Base-by-base conservation (phyloP, 306 rosid species). In the Acacia crassicarpa region DNA sequence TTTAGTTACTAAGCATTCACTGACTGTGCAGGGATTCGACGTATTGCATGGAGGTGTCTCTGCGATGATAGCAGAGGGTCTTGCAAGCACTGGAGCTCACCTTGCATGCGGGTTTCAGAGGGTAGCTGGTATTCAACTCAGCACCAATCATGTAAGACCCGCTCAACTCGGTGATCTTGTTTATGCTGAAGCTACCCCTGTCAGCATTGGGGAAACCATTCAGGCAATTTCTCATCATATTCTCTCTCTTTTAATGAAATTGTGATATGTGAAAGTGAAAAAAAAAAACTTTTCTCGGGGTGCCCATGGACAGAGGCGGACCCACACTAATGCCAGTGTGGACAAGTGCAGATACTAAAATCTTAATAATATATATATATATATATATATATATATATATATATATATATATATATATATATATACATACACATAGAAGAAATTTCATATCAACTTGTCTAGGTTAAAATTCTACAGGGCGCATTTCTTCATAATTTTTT, bases 1-100 rank as follows among this genome's bases (percentile, higher is more conserved):
- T 23, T 61, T 61, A 16, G 5, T 41, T 10, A n/a, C 4, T 53
- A 27, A 72, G 40, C 1, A 46, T 49, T 38, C 6, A 25, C 61
- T 0, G 8, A 20, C 40, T 48, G 30, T 59, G 23, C 85, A 91
- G 96, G 90, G 90, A 9, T 91, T 91, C 74, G 87, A 83, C 81
- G 93, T 91, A 74, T 46, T 91, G 33, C 96, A 91, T 82, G 96
- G 96, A 23, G 96, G 94, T 2, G 88, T 88, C 2, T 90, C 93
- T 27, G 96, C 94, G 6, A 75, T 91, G 83, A 67, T 91, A n/a
- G 85, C 92, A 4, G 96, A 91, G 89, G 65, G 85, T 6, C 84
- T 91, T 78, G 96, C 91, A 9, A 90, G 94, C 69, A 81, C 87
- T 1, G 91, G 94, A 27, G 94, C 96, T 41, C 91, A 87, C 78